phyloP scores from a whole-genome alignment of 1,284 basidiomycete genomes.

The Wallemia mellicola region DNA sequence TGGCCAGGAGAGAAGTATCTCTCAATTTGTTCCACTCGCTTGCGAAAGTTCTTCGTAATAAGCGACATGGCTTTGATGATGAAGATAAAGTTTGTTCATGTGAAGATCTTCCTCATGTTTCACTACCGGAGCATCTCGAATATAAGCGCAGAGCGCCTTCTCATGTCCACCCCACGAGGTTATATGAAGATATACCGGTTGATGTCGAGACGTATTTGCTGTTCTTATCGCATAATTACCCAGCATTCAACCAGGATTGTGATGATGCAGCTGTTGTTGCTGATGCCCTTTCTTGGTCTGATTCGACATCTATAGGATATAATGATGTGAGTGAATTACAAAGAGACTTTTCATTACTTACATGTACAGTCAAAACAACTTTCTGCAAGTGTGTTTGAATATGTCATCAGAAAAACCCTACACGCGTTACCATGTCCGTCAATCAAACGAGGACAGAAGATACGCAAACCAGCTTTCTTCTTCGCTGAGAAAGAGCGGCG shows the following conservation, averaged over 20 bases:
- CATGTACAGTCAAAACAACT: too few relatives aligned
- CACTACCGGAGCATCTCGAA: constrained; percentile 18
- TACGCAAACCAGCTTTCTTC: neutral
- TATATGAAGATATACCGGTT: constrained; percentile 64
- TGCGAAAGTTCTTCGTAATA: constrained; percentile 83
- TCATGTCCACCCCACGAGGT: constrained; percentile 20
- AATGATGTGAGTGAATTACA: too few relatives aligned
- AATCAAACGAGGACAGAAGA: neutral
- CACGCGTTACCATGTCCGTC: neutral
- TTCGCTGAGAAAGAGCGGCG: neutral
- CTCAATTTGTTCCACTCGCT: constrained; percentile 72
- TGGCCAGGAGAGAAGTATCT: constrained; percentile 54
- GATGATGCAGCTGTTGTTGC: constrained; percentile 40
- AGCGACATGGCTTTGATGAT: constrained; percentile 22
- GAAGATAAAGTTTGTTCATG: constrained; percentile 10
- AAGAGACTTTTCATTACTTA: too few relatives aligned
- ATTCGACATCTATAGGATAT: too few relatives aligned
- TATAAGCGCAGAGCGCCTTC: constrained; percentile 27
- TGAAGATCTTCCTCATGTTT: constrained; percentile 8
- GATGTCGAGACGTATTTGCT: constrained; percentile 62
- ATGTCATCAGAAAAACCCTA: neutral
- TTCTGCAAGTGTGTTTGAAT: too few relatives aligned
- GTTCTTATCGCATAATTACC: constrained; percentile 80
- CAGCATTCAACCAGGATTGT: constrained; percentile 44
- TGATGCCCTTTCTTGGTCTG: constrained; percentile 52